These are phyloP conservation scores for Mucor mucedo DNA, from an alignment of 371 early-diverging fungal genomes.

Conservation along the genomic window DNA sequence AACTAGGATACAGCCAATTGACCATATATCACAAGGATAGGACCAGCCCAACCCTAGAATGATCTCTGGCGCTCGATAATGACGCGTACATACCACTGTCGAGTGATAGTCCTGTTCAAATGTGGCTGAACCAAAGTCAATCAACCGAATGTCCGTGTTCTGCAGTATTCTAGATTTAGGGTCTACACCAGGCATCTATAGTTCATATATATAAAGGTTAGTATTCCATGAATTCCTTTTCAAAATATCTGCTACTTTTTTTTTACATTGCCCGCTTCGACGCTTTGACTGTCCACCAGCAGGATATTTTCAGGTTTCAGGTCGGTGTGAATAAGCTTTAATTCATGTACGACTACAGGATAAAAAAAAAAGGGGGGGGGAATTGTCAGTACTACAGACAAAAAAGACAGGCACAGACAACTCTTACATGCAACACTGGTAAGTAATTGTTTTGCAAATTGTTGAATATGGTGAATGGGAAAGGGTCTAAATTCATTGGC, in stretches of 20 bases:
- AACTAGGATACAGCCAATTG: conserved; percentile 94
- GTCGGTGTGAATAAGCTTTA: conserved; percentile 90
- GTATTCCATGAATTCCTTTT: no score
- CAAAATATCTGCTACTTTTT: no score
- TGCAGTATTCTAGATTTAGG: conserved; percentile 58
- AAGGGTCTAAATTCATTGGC: conserved; percentile 88
- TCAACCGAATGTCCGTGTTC: conserved; percentile 83
- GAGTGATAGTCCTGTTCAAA: conserved; percentile 93
- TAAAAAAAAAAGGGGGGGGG: background rate
- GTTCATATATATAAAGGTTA: no score
- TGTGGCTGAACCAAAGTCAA: conserved; percentile 97
- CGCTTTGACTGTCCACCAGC: conserved; percentile 49
- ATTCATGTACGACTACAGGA: conserved; percentile 74
- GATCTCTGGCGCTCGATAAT: conserved; percentile 97
- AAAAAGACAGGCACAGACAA: background rate
- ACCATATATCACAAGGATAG: conserved; percentile 97
- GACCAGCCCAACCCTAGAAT: conserved; percentile 92
- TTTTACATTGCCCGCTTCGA: conserved; percentile 26
- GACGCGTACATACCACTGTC: conserved; percentile 88
- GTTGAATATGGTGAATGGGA: conserved; percentile 82
- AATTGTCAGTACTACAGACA: background rate
- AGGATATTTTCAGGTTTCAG: conserved; percentile 92
- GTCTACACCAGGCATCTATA: conserved; percentile 18
- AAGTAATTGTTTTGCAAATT: conserved; percentile 80
- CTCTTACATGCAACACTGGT: conserved; percentile 75